Conservation (phyloP, 345 rosid species). For the Melaleuca alternifolia region DNA sequence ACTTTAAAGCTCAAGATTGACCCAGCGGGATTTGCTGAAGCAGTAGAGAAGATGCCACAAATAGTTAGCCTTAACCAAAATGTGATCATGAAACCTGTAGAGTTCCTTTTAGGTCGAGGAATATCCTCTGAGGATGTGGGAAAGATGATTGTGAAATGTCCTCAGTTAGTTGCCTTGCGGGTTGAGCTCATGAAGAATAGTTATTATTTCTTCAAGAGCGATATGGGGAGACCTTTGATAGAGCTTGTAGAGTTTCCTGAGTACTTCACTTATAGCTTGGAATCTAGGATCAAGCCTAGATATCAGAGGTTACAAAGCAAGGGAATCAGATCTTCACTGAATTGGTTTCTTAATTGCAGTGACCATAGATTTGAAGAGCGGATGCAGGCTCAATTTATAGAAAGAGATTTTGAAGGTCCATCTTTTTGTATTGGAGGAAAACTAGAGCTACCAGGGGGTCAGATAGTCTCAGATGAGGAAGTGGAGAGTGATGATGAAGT, state of each 20-base stretch:
- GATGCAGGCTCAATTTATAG: conserved; percentile 60
- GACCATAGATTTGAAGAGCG: conserved; percentile 91
- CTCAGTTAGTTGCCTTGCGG: conserved; percentile 52
- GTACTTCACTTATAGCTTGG: conserved; percentile 86
- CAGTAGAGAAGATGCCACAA: conserved; percentile 90
- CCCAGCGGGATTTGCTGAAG: conserved; percentile 65
- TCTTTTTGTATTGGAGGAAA: conserved; percentile 71
- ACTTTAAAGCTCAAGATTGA: conserved; percentile 76
- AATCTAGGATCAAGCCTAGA: conserved; percentile 90
- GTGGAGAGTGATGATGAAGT: conserved; percentile 70
- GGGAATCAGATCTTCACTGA: conserved; percentile 65
- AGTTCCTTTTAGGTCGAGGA: conserved; percentile 68
- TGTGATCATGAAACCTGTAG: conserved; percentile 69
- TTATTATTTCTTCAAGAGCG: conserved; percentile 65
- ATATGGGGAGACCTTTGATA: conserved; percentile 80
- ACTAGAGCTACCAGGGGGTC: conserved; percentile 53
- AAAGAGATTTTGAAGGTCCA: conserved; percentile 59
- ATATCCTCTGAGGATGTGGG: conserved; percentile 49
- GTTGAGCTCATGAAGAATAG: conserved; percentile 80
- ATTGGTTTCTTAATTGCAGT: conserved; percentile 90
- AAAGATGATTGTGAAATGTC: conserved; percentile 73
- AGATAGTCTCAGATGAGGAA: conserved; percentile 66
- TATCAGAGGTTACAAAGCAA: conserved; percentile 59
- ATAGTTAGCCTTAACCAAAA: conserved; percentile 72
- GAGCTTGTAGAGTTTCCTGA: conserved; percentile 82